These are phyloP conservation scores for Paecilomyces variotii DNA, from an alignment of 2,329 filamentous ascomycete genomes.

Conservation along the genomic window DNA sequence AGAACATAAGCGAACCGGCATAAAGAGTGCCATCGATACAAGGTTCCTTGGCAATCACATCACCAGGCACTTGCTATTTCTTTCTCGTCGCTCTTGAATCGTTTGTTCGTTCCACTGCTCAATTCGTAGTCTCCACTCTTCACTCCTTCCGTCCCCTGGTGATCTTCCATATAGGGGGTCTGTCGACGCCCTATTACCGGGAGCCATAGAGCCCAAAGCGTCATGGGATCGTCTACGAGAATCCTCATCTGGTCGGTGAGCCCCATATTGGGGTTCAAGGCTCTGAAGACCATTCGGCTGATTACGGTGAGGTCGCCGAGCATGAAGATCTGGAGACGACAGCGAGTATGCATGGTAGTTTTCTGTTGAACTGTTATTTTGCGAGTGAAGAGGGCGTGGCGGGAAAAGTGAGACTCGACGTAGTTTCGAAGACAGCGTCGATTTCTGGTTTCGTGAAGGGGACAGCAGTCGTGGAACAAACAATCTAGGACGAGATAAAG, in stretches of 20 bases:
- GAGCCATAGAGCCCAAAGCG: conserved; percentile 4
- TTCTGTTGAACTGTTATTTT: not conserved
- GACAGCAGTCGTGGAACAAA: not conserved
- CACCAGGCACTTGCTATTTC: conserved; percentile 27
- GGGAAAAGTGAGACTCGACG: not conserved
- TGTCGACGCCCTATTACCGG: conserved; percentile 6
- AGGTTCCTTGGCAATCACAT: conserved; percentile 19
- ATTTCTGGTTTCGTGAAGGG: not conserved
- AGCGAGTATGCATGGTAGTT: not conserved
- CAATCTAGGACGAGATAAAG: not conserved
- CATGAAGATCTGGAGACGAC: not conserved
- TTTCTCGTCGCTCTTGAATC: conserved; percentile 27
- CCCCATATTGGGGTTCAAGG: not conserved
- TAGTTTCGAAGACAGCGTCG: not conserved
- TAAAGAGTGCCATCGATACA: no score
- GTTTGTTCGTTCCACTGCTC: conserved; percentile 33
- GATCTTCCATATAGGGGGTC: not conserved
- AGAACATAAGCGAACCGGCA: not conserved
- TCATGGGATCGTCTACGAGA: conserved; percentile 15
- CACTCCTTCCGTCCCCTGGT: conserved; percentile 5
- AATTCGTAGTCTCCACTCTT: conserved; percentile 31
- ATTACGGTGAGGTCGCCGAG: not conserved
- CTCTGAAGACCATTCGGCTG: not conserved
- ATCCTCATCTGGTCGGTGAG: conserved; percentile 1
- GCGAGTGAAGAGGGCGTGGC: not conserved